Percentiles rank a stretch among this genome's conserved stretches.
Evolutionary conservation across 805 yeast genomes (phyloP).

Genomic region (Teunomyces atbi): DNA sequence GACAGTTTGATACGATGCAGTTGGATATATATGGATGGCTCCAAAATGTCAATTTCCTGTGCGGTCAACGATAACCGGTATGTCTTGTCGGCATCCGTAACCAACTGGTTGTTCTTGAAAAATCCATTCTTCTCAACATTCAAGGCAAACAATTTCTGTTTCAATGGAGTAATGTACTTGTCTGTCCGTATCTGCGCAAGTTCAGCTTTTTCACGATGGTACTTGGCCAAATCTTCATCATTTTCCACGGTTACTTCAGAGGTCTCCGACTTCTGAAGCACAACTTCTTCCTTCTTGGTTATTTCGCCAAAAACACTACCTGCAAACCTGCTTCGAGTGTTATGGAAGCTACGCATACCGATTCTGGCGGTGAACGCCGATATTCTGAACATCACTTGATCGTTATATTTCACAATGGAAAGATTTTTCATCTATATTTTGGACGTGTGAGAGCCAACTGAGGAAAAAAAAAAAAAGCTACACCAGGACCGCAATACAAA

Average conservation of each 20-base stretch:
- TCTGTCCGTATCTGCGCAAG: conserved; percentile 48
- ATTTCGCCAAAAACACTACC: conserved; percentile 33
- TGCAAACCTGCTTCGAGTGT: conserved; percentile 10
- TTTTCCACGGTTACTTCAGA: conserved; percentile 25
- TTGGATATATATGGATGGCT: conserved; percentile 81
- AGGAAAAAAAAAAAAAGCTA: background rate
- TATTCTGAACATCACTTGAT: conserved; percentile 4
- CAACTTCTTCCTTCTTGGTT: conserved; percentile 19
- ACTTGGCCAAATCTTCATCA: conserved; percentile 47
- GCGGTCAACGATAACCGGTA: conserved; percentile 58
- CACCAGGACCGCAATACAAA: background rate
- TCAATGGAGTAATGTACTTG: conserved; percentile 68
- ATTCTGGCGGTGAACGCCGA: conserved; percentile 2
- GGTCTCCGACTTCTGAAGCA: conserved; percentile 8
- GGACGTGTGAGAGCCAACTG: background rate
- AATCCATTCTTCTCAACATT: conserved; percentile 65
- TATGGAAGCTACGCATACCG: conserved; percentile 9
- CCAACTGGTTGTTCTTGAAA: conserved; percentile 60
- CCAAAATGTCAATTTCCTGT: conserved; percentile 73
- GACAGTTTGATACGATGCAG: conserved; percentile 85
- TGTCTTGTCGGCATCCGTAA: conserved; percentile 42
- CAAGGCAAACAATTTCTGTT: conserved; percentile 57
- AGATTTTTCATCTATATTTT: conserved; percentile 1
- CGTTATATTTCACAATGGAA: background rate
- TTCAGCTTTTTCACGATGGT: conserved; percentile 43